Percentiles rank a stretch among this genome's conserved stretches.
Conservation (phyloP, 179 eudicot genomes). For the Gypsophila paniculata region DNA sequence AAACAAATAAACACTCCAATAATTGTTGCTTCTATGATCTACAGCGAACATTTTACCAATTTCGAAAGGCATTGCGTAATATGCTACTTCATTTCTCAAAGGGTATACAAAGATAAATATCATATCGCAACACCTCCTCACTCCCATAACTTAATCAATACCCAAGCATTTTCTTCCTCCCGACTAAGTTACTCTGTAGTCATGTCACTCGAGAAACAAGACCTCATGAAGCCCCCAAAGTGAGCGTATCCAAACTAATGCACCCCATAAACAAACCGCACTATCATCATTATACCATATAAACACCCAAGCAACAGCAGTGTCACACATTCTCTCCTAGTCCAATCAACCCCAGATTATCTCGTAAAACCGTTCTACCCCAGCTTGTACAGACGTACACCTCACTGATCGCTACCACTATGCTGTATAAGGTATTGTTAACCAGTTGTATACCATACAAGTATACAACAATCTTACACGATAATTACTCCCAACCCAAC, state of each 20-base stretch:
- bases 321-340: not conserved
- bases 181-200: not conserved
- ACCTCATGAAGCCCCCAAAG: not conserved
- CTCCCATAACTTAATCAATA: not conserved
- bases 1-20: not conserved
- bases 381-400: too few relatives aligned
- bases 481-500: too few relatives aligned
- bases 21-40: not conserved
- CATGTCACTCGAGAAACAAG: not conserved
- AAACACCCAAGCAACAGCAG: not conserved
- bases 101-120: too few relatives aligned
- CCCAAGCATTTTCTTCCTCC: conserved; percentile 2
- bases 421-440: too few relatives aligned
- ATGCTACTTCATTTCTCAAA: not conserved
- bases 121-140: not conserved
- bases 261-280: not conserved
- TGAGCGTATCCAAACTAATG: not conserved
- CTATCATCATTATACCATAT: not conserved
- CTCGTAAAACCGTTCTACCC: too few relatives aligned
- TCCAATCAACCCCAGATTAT: too few relatives aligned
- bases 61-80: not conserved
- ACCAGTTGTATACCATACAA: too few relatives aligned
- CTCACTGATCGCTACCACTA: too few relatives aligned
- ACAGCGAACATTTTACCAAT: not conserved
- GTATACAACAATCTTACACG: too few relatives aligned